Evolutionary conservation across 176 grass and related monocot species (phyloP).

Genomic region (Tillandsia fasciculata): DNA sequence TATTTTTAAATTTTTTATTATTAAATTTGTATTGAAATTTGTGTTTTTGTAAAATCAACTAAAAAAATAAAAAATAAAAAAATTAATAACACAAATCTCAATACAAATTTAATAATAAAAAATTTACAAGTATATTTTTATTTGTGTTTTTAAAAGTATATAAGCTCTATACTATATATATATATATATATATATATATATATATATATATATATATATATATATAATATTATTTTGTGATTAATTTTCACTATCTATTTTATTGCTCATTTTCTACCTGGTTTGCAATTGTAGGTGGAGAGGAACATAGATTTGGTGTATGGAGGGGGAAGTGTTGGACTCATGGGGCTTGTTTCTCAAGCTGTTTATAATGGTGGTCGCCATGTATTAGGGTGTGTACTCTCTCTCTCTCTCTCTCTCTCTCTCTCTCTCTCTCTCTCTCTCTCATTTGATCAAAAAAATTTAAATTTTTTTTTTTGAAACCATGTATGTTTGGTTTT

Average conservation of each 20-base stretch:
- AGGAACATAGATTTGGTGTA: constrained; percentile 57
- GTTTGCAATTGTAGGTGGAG: constrained; percentile 32
- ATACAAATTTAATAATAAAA: no score
- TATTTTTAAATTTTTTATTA: no score
- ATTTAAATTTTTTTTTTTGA: background rate
- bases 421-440: no score
- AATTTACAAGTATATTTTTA: no score
- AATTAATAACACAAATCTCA: no score
- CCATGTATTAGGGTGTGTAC: constrained; percentile 32
- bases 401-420: background rate
- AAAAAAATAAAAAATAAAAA: no score
- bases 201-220: no score
- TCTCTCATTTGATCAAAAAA: background rate
- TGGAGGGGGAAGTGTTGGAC: constrained; percentile 62
- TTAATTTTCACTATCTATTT: background rate
- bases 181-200: no score
- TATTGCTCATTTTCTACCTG: background rate
- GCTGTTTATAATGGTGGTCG: constrained; percentile 49
- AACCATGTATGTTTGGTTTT: background rate
- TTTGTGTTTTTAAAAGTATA: no score
- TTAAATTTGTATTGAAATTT: no score
- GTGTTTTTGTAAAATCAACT: no score
- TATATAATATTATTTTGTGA: background rate
- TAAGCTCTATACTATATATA: no score
- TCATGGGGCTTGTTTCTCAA: constrained; percentile 58